Evolutionary conservation across 257 asterid genomes (phyloP).

Genomic region (Verbascum thapsus): DNA sequence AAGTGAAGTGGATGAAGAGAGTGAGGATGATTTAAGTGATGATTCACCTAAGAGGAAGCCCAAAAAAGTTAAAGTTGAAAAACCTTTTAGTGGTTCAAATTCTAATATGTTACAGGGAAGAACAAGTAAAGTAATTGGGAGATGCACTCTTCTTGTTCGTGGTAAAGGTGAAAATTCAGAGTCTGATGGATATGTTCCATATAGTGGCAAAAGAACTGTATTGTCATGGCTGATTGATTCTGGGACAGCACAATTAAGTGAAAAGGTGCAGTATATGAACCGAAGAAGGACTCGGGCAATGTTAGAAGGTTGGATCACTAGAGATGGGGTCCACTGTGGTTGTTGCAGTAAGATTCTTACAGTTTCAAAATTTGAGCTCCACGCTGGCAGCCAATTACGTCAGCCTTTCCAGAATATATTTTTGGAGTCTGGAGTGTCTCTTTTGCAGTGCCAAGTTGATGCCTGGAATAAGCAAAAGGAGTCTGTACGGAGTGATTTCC

Average conservation of each 20-base stretch:
- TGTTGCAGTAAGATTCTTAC: slow-evolving; percentile 93
- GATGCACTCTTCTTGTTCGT: slow-evolving; percentile 87
- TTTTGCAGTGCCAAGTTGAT: slow-evolving; percentile 80
- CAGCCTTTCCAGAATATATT: slow-evolving; percentile 80
- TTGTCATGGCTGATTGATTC: slow-evolving; percentile 87
- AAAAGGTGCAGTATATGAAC: slow-evolving; percentile 89
- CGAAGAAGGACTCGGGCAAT: slow-evolving; percentile 64
- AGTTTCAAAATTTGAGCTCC: slow-evolving; percentile 87
- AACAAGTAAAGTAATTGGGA: slow-evolving; percentile 65
- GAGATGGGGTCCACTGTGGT: slow-evolving; percentile 91
- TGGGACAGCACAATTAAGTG: slow-evolving; percentile 65
- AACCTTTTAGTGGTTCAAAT: slow-evolving; percentile 33
- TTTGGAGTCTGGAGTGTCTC: slow-evolving; percentile 76
- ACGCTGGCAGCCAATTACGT: slow-evolving; percentile 86
- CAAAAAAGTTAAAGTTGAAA: slow-evolving; percentile 42
- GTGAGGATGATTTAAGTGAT: slow-evolving; percentile 41
- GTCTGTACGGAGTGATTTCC: slow-evolving; percentile 56
- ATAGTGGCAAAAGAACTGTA: slow-evolving; percentile 79
- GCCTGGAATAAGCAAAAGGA: slow-evolving; percentile 83
- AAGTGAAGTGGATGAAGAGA: slow-evolving; percentile 38
- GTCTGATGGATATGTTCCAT: slow-evolving; percentile 74
- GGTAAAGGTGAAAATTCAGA: slow-evolving; percentile 53
- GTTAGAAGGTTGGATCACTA: slow-evolving; percentile 92
- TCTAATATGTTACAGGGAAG: slow-evolving; percentile 58
- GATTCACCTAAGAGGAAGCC: slow-evolving; percentile 43